Base-by-base conservation (phyloP, 768 basidiomycete genomes). In the Chalciporus pseudorubinellus region DNA sequence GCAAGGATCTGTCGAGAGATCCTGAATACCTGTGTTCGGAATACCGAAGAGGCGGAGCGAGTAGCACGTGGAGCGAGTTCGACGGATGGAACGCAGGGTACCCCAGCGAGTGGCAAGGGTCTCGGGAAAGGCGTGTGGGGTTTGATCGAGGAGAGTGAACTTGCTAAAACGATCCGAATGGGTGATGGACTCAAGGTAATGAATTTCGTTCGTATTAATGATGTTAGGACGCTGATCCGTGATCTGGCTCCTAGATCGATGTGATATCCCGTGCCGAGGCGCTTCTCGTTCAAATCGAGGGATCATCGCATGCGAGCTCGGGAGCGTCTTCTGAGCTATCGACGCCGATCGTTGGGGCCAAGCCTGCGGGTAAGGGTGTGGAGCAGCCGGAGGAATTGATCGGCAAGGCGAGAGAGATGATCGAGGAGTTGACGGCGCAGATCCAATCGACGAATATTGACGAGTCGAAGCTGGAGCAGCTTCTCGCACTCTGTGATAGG, bases 1-100 rank as follows among this genome's bases (percentile, higher is more conserved):
- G 87, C 90, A 38, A 77, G 89, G 50, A 82, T 95, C 72, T 92
- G 89, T 58, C 81, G 95, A 34, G 89, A 92, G 48, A 95, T 99
- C 47, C 70, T 98, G 53, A 90, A 88, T 57, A 82, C 85, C 11
- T 99, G 95, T 67, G 84, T 95, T 8, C 75, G 95, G 51, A 98
- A 99, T 59, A 98, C 95, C 0, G 95, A 98, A 65, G 84, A 87
- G 50, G 95, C 88, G 0, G 87, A 87, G 60, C 65, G 59, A 46
- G 62, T 56, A 8, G 56, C 67, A 1, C 40, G 51, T 2, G 26
- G 46, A 1, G 48, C 9, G 48, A 56, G 64, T 18, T 44, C 43
- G 5, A 43, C 61, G 6, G 60, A 60, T 3, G 59, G 55, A 6
- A 62, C 59, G 12, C 63, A 65, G 11, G 58, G 55, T 20, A 58